Conservation (phyloP, 192 early-diverging fungal genomes). For the Umbelopsis isabellina region DNA sequence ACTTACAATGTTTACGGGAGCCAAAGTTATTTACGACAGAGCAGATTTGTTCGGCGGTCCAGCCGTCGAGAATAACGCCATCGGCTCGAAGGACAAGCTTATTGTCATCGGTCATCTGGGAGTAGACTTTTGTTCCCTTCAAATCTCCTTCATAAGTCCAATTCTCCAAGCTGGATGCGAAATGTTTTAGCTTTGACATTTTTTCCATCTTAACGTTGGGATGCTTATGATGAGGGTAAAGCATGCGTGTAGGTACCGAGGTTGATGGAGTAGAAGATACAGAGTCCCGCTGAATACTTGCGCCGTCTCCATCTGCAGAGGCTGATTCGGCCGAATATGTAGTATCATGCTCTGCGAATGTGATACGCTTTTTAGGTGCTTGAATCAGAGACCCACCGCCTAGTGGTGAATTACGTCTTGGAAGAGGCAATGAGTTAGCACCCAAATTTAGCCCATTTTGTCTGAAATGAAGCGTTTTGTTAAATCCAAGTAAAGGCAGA, state of each 20-base stretch:
- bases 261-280: slow-evolving; percentile 8
- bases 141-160: slow-evolving; percentile 46
- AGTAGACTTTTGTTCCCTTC: slow-evolving; percentile 49
- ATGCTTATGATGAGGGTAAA: slow-evolving; percentile 38
- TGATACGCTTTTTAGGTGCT: slow-evolving; percentile 35
- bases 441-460: no score
- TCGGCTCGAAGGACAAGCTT: slow-evolving; percentile 46
- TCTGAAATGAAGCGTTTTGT: slow-evolving; percentile 1
- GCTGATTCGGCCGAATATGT: slow-evolving; percentile 30
- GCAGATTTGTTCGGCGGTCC: slow-evolving; percentile 57
- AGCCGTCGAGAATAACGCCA: slow-evolving; percentile 47
- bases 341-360: slow-evolving; percentile 35
- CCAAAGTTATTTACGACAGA: slow-evolving; percentile 51
- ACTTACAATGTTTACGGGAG: slow-evolving; percentile 49
- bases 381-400: slow-evolving; percentile 7
- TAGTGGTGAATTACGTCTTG: neutral
- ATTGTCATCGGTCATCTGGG: slow-evolving; percentile 22
- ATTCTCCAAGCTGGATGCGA: slow-evolving; percentile 41
- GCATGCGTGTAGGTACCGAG: slow-evolving; percentile 13
- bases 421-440: neutral
- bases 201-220: slow-evolving; percentile 30
- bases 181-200: slow-evolving; percentile 41
- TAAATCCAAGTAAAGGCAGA: neutral
- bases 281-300: neutral
- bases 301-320: slow-evolving; percentile 1